Conservation (phyloP, 768 basidiomycete genomes). For the Lactarius akahatsu region DNA sequence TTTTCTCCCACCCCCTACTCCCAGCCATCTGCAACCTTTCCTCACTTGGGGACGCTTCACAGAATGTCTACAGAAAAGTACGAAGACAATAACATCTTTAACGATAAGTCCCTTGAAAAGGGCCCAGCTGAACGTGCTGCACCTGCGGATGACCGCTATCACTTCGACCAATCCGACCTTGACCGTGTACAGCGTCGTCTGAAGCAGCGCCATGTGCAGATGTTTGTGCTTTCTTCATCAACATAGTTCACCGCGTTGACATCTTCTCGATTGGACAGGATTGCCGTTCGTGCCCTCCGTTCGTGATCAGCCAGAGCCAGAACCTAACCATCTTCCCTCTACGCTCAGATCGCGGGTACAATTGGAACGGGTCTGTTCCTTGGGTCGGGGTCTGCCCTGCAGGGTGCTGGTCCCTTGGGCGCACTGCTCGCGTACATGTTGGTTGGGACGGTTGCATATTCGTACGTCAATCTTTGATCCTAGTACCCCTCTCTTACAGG, state of each 20-base stretch:
- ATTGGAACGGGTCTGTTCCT: conserved; percentile 75
- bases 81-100: not conserved
- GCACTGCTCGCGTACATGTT: conserved; percentile 62
- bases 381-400: conserved; percentile 62
- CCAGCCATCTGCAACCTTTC: not conserved
- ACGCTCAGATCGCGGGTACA: conserved; percentile 64
- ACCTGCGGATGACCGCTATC: conserved; percentile 35
- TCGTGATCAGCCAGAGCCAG: not conserved
- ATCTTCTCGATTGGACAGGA: conserved; percentile 39
- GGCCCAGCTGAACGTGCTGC: conserved; percentile 33
- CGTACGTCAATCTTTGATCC: conserved; percentile 46
- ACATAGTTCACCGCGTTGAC: not conserved
- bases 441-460: conserved; percentile 66
- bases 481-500: not conserved
- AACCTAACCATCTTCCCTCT: not conserved
- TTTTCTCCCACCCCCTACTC: not conserved
- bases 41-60: not conserved
- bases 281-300: conserved; percentile 50
- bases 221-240: conserved; percentile 44
- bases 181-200: conserved; percentile 72
- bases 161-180: conserved; percentile 60
- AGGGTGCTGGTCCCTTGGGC: conserved; percentile 62
- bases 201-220: conserved; percentile 78
- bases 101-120: conserved; percentile 32
- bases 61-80: conserved; percentile 14